Evolutionary conservation across 2,329 filamentous ascomycete genomes (phyloP).

Genomic region (Pestalotiopsis sp.): DNA sequence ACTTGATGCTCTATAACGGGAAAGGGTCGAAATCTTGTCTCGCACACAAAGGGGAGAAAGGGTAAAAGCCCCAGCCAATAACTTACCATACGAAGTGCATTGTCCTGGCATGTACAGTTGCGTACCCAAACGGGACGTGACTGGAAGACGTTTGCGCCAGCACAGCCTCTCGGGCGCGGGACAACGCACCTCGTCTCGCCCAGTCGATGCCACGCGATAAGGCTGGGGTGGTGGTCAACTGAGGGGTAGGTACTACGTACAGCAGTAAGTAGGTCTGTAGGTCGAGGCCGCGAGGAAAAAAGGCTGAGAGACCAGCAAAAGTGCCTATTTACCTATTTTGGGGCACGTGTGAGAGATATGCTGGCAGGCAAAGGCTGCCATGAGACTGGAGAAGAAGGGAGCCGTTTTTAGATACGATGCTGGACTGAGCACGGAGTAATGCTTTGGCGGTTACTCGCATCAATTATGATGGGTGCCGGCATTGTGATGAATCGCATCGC

Average conservation of each 20-base stretch:
- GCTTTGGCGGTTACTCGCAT: too few relatives aligned
- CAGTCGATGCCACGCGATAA: constrained; percentile 9
- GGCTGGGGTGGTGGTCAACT: constrained; percentile 6
- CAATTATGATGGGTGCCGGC: too few relatives aligned
- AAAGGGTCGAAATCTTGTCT: background rate
- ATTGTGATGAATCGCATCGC: too few relatives aligned
- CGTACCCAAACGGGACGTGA: background rate
- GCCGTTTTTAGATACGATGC: background rate
- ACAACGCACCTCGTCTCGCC: background rate
- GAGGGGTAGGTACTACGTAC: background rate
- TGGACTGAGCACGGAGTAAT: background rate
- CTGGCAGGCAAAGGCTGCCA: background rate
- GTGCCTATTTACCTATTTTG: constrained; percentile 5
- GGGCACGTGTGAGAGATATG: background rate
- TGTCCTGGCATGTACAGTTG: background rate
- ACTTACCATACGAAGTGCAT: background rate
- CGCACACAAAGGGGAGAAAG: background rate
- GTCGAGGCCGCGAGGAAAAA: background rate
- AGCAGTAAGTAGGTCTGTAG: background rate
- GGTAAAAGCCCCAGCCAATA: background rate
- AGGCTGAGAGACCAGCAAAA: background rate
- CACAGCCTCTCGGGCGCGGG: background rate
- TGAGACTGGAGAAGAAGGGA: background rate
- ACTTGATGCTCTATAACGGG: background rate
- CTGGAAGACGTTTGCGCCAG: background rate